These are phyloP conservation scores for Inonotus hispidus DNA, from an alignment of 1,284 basidiomycete genomes.

Conservation along the genomic window DNA sequence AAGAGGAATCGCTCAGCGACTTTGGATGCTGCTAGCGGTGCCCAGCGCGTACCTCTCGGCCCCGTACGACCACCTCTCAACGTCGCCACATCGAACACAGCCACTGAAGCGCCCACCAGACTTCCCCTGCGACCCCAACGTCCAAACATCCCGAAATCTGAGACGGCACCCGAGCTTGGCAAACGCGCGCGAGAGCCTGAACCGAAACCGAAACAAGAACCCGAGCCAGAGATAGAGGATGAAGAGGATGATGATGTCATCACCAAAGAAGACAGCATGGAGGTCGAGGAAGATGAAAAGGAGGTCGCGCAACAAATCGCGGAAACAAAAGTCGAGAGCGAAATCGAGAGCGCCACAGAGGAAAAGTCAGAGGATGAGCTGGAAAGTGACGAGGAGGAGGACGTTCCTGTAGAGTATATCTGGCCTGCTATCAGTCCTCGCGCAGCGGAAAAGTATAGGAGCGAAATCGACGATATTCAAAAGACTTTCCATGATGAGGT, in stretches of 20 bases:
- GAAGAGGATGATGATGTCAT: not conserved
- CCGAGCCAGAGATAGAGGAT: not conserved
- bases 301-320: conserved; percentile 54
- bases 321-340: not conserved
- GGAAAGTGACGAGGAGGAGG: conserved; percentile 34
- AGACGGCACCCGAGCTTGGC: conserved; percentile 28
- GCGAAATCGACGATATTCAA: conserved; percentile 63
- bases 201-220: conserved; percentile 24
- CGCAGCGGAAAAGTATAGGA: conserved; percentile 48
- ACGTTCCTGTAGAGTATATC: conserved; percentile 36
- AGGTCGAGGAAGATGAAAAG: conserved; percentile 39
- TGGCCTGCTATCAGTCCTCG: conserved; percentile 70
- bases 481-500: conserved; percentile 73
- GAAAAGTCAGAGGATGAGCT: conserved; percentile 40
- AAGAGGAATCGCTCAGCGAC: conserved; percentile 62
- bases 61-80: conserved; percentile 44
- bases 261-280: not conserved
- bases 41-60: conserved; percentile 62
- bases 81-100: conserved; percentile 27
- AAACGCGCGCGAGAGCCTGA: conserved; percentile 34
- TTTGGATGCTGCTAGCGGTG: conserved; percentile 48
- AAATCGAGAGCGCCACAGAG: conserved; percentile 19
- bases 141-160: conserved; percentile 34
- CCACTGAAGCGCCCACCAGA: conserved; percentile 22
- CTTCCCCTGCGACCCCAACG: conserved; percentile 30